These are phyloP conservation scores for Sporothrix inflata DNA, from an alignment of 2,329 filamentous ascomycete genomes.

Conservation along the genomic window DNA sequence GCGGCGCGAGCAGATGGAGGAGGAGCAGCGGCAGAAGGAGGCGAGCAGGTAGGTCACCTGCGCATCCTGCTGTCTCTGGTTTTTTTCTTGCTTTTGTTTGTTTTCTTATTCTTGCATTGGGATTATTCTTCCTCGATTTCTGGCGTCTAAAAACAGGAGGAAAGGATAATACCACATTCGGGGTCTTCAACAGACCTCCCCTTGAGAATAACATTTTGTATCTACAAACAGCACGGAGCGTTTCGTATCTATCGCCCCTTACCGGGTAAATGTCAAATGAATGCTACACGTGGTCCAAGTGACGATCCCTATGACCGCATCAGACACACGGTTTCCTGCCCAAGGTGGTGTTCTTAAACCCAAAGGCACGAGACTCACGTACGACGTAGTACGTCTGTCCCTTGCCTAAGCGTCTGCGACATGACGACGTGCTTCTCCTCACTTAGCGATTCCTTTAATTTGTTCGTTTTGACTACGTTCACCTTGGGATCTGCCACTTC, in stretches of 20 bases:
- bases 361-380: neutral
- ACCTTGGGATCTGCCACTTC: neutral
- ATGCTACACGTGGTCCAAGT: neutral
- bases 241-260: neutral
- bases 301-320: neutral
- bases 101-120: neutral
- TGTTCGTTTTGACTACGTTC: neutral
- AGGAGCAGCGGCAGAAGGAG: slow-evolving; percentile 57
- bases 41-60: slow-evolving; percentile 35
- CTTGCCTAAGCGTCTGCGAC: neutral
- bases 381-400: neutral
- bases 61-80: neutral
- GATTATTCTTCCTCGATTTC: neutral
- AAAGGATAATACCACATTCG: slow-evolving; percentile 9
- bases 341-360: neutral
- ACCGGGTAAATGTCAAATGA: neutral
- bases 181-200: slow-evolving; percentile 27
- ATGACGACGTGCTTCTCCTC: neutral
- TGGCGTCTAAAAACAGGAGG: slow-evolving; percentile 18
- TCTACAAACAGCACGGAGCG: neutral
- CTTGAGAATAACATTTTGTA: neutral
- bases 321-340: neutral
- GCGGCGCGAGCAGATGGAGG: slow-evolving; percentile 64
- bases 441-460: too few species aligned
- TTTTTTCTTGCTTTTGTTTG: neutral